Evolutionary conservation across 2,329 filamentous ascomycete species (phyloP).

Genomic region (Fusarium tuaranense): DNA sequence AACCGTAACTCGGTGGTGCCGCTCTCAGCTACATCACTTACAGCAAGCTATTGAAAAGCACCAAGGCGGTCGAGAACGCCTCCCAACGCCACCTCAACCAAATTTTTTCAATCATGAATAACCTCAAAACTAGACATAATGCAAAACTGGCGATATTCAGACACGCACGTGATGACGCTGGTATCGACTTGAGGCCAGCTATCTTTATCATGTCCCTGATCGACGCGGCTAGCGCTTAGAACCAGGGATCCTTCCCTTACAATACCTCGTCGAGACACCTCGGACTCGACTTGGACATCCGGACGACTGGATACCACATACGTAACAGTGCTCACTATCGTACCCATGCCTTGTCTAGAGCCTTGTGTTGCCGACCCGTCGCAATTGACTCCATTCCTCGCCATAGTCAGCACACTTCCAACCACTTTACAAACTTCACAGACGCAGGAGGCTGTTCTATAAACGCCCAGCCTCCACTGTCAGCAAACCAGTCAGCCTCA

Average conservation of each 20-base stretch:
- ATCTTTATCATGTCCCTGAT: slow-evolving; percentile 32
- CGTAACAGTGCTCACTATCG: slow-evolving; percentile 11
- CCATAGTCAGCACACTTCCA: neutral
- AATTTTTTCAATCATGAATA: neutral
- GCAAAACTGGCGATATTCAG: neutral
- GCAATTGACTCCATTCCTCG: neutral
- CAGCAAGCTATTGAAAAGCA: neutral
- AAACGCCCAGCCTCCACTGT: neutral
- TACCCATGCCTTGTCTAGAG: slow-evolving; percentile 5
- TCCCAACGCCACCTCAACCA: slow-evolving; percentile 21
- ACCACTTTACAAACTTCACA: neutral
- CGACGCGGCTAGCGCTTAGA: slow-evolving; percentile 34
- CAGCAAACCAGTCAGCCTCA: slow-evolving; percentile 3
- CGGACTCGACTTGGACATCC: neutral
- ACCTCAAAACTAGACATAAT: neutral
- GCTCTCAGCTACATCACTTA: slow-evolving; percentile 17
- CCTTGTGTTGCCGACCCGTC: neutral
- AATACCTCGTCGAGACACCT: neutral
- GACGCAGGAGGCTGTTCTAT: neutral
- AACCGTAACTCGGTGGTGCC: slow-evolving; percentile 28
- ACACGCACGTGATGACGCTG: neutral
- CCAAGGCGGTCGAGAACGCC: slow-evolving; percentile 11
- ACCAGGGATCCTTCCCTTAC: slow-evolving; percentile 12
- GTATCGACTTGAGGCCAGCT: neutral
- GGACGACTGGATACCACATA: neutral